Evolutionary conservation across 2,329 filamentous ascomycete genomes (phyloP), one percentile per base, ranked within the genome.

Genomic region (Aspergillus fumigatiaffinis): DNA sequence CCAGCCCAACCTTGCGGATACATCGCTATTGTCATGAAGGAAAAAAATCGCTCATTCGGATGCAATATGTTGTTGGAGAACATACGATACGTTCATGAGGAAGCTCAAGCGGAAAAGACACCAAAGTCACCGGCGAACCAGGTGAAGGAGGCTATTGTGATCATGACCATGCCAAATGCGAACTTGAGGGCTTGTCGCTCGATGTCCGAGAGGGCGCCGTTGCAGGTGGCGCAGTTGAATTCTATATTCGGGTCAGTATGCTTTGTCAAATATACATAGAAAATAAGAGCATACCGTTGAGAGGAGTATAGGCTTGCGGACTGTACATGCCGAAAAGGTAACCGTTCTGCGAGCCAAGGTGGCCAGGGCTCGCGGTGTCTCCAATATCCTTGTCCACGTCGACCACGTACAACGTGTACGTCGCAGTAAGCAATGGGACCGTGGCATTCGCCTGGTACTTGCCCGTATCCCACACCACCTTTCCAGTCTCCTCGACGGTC

Each of bases 241-340:
- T 81, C 82, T 83, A 58, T 38, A 12, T 60, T 29, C 32, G 38
- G 23, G 61, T 69, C 59, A 68, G 63, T 25, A 50, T 35, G 8
- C 21, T 23, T 7, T 20, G 67, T 56, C 35, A 6, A 60, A 49
- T 32, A 25, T 44, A 46, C 21, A 23, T 50, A 23, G 46, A 49
- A 23, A n/a, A 28, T 12, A 54, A 23, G 41, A 66, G 60, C 79
- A 68, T 74, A 84, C 82, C 76, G 48, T 68, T 64, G 55, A 81
- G 75, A 6, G 80, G 76, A 4, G 76, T 79, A 67, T 83, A 81
- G 3, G 76, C 56, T 70, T 83, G 82, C 46, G 80, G 78, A 26
- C 68, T 67, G 69, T 89, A 89, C 82, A 89, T 86, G 59, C 83
- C 86, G 65, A 89, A 89, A 5, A 70, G 75, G 65, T 81, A 83